A percentile compares a stretch with the other conserved stretches of the same genome.
phyloP scores from a whole-genome alignment of 1,284 basidiomycete species.

The Microbotryomycetes sp. region DNA sequence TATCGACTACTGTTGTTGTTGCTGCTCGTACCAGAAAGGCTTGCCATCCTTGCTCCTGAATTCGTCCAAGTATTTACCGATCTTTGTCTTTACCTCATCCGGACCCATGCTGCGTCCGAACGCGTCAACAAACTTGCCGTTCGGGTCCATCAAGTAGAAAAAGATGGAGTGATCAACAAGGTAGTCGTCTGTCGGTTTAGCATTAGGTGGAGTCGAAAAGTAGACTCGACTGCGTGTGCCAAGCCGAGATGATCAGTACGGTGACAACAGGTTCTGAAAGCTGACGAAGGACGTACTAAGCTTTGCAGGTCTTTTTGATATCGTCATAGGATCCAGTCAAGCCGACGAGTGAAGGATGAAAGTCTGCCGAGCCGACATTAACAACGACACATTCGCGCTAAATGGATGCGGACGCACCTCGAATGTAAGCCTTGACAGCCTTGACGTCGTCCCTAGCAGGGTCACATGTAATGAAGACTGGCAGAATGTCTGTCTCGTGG shows the following conservation, averaged over 20 bases:
- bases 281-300: slow-evolving; percentile 48
- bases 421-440: slow-evolving; percentile 49
- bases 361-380: slow-evolving; percentile 50
- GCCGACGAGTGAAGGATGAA: slow-evolving; percentile 84
- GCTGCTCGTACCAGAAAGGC: background rate
- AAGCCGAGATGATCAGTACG: background rate
- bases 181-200: slow-evolving; percentile 71
- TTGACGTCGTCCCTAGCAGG: slow-evolving; percentile 77
- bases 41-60: slow-evolving; percentile 41
- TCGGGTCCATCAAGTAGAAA: slow-evolving; percentile 96
- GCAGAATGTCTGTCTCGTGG: slow-evolving; percentile 58
- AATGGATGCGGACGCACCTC: slow-evolving; percentile 37
- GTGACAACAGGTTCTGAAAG: background rate
- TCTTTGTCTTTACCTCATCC: slow-evolving; percentile 57
- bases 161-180: slow-evolving; percentile 71
- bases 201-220: slow-evolving; percentile 89
- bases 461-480: slow-evolving; percentile 93
- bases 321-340: slow-evolving; percentile 79
- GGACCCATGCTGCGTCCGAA: slow-evolving; percentile 77
- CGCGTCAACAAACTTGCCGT: slow-evolving; percentile 90
- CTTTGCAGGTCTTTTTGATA: slow-evolving; percentile 83
- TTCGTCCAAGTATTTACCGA: slow-evolving; percentile 47
- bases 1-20: background rate
- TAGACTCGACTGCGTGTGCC: slow-evolving; percentile 61
- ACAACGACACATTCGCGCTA: background rate